A percentile compares a stretch with the other conserved stretches of the same genome.
Conservation (phyloP, 163 green algal species). For the Chloromonas sp. region DNA sequence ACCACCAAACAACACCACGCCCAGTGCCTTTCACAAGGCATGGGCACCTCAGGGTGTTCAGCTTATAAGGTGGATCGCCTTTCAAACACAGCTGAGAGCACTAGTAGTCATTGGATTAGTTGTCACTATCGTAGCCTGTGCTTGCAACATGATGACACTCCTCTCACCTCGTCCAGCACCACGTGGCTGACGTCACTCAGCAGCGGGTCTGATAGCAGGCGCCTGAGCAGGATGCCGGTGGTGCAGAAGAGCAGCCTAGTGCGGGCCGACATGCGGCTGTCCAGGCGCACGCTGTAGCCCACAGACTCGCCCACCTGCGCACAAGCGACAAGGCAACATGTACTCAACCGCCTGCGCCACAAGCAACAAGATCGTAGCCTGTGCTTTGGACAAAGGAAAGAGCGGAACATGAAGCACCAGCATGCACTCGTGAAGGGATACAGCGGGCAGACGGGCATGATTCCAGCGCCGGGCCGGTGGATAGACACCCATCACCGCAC, state of each 20-base stretch:
- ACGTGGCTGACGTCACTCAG: slow-evolving; percentile 71
- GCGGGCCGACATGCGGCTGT: slow-evolving; percentile 47
- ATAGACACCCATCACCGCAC: too few species aligned
- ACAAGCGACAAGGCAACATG: slow-evolving; percentile 21
- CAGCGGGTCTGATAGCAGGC: slow-evolving; percentile 57
- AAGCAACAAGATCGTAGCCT: background rate
- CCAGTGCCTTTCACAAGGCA: background rate
- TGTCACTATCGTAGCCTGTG: background rate
- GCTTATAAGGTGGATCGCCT: too few species aligned
- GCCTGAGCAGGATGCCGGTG: slow-evolving; percentile 83
- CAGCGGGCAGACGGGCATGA: too few species aligned
- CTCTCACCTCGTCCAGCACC: slow-evolving; percentile 65
- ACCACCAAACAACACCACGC: background rate
- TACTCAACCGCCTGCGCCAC: slow-evolving; percentile 32
- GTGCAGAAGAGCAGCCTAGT: slow-evolving; percentile 95
- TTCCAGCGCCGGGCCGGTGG: too few species aligned
- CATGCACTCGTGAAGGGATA: too few species aligned
- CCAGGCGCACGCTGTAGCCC: slow-evolving; percentile 78
- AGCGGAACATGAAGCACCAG: too few species aligned
- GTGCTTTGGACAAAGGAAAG: too few species aligned
- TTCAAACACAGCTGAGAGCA: background rate
- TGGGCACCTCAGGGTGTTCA: too few species aligned
- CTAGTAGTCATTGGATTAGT: background rate
- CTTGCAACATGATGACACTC: background rate
- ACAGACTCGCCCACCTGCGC: slow-evolving; percentile 48